Conservation (phyloP, 2,329 filamentous ascomycete species). For the Dothistroma pini region DNA sequence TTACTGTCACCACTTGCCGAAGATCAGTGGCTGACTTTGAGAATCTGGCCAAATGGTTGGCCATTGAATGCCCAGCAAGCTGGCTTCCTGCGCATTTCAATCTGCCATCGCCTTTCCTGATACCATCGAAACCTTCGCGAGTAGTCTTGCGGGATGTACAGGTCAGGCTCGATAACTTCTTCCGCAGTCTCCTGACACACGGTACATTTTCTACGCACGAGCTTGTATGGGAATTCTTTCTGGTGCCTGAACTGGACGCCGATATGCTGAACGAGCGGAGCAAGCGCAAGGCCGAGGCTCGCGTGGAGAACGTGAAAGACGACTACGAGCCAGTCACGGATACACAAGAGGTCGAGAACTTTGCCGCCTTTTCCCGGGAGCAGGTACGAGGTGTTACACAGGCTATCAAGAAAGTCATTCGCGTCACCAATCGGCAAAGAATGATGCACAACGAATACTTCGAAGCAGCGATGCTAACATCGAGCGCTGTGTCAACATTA, state of each 20-base stretch:
- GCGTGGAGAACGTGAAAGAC: constrained; percentile 79
- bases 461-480: constrained; percentile 59
- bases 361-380: constrained; percentile 85
- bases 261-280: constrained; percentile 88
- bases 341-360: constrained; percentile 79
- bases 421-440: constrained; percentile 70
- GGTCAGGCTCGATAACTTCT: constrained; percentile 77
- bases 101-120: constrained; percentile 82
- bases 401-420: constrained; percentile 75
- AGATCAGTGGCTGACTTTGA: constrained; percentile 87
- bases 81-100: constrained; percentile 81
- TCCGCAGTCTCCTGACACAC: constrained; percentile 81
- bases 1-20: constrained; percentile 91
- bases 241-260: constrained; percentile 88
- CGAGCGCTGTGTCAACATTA: constrained; percentile 50
- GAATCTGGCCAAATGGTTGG: constrained; percentile 76
- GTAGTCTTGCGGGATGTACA: constrained; percentile 86
- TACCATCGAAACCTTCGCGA: constrained; percentile 86
- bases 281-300: constrained; percentile 76
- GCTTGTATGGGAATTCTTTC: constrained; percentile 98
- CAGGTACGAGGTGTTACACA: constrained; percentile 82
- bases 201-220: constrained; percentile 94
- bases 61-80: constrained; percentile 87
- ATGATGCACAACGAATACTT: constrained; percentile 64
- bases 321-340: constrained; percentile 79